Evolutionary conservation across 108 stramenopile species (phyloP).

Genomic region (Cyclotella kingstonii): DNA sequence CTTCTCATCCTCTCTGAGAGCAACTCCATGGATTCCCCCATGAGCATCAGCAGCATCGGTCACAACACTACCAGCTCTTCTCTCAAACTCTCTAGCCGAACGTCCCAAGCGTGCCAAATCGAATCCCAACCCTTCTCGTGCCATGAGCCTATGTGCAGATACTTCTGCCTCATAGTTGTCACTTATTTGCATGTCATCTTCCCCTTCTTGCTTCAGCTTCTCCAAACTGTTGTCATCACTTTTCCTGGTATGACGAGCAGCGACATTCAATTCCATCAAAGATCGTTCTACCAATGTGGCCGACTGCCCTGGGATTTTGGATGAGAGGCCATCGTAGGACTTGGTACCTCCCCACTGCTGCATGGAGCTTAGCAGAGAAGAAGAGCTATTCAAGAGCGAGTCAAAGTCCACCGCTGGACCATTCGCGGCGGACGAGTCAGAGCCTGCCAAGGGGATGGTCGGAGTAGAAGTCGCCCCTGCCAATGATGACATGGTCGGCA

Average conservation of each 20-base stretch:
- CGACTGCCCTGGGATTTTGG: neutral
- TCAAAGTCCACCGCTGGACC: constrained; percentile 17
- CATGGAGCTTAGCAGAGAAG: constrained; percentile 17
- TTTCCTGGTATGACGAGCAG: constrained; percentile 2
- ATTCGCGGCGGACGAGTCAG: neutral
- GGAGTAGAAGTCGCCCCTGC: too few relatives aligned
- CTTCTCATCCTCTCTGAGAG: constrained; percentile 16
- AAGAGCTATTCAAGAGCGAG: constrained; percentile 27
- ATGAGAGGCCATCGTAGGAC: neutral
- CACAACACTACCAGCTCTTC: neutral
- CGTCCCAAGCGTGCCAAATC: constrained; percentile 40
- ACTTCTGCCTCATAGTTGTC: constrained; percentile 34
- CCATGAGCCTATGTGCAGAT: constrained; percentile 31
- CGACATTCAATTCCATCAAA: constrained; percentile 14
- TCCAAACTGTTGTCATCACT: neutral
- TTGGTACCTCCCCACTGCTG: neutral
- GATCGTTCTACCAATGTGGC: constrained; percentile 5
- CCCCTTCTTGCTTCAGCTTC: neutral
- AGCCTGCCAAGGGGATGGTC: too few relatives aligned
- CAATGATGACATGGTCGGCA: too few relatives aligned
- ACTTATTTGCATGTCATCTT: neutral
- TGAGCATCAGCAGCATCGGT: neutral
- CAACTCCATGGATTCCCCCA: neutral
- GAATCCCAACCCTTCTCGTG: constrained; percentile 35
- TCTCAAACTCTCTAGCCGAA: constrained; percentile 25